Base-by-base conservation (phyloP, 352 stramenopile species). In the Phytophthora sp. region DNA sequence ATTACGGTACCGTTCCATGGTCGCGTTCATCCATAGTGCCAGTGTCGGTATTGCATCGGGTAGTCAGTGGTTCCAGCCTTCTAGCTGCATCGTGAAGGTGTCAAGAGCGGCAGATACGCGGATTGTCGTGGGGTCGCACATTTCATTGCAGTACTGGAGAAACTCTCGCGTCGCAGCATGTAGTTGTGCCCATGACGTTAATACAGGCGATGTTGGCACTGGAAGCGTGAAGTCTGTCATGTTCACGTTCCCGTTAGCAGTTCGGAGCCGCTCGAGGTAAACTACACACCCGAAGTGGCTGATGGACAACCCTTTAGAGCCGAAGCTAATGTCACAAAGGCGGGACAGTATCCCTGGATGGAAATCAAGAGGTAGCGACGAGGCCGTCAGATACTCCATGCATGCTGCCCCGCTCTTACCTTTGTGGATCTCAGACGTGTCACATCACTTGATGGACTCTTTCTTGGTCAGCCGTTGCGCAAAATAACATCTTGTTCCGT, bases 61-160 rank as follows among this genome's bases (percentile, higher is more conserved):
- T 35, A 18, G 16, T 15, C 44, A 52, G 26, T 52, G 26, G 15
- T 38, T 52, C 44, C 26, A 52, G 12, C 44, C 44, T 38, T 52
- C 44, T 29, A 46, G 47, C 67, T 70, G 33, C 80, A 71, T 35
- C 71, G 80, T 21, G 68, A 73, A 47, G 20, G 3, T 29, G 6
- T 47, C 39, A 2, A 52, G 29, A 42, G 29, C 0, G 5, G 16
- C 27, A 18, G 46, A 27, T 6, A 55, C 20, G 1, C 20, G 27
- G 12, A 55, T 41, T 7, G 46, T 42, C 7, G 20, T 41, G 16
- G 46, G n/a, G 18, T 55, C 29, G 20, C 46, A 55, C 46, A 55
- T 55, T 29, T 42, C 15, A 11, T 7, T 41, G 46, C 27, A 41
- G 24, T 55, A 55, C 24, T 41, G 27, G 8, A 55, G n/a, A 29